Base-by-base conservation (phyloP, 192 early-diverging fungal species). In the Coemansia biformis region DNA sequence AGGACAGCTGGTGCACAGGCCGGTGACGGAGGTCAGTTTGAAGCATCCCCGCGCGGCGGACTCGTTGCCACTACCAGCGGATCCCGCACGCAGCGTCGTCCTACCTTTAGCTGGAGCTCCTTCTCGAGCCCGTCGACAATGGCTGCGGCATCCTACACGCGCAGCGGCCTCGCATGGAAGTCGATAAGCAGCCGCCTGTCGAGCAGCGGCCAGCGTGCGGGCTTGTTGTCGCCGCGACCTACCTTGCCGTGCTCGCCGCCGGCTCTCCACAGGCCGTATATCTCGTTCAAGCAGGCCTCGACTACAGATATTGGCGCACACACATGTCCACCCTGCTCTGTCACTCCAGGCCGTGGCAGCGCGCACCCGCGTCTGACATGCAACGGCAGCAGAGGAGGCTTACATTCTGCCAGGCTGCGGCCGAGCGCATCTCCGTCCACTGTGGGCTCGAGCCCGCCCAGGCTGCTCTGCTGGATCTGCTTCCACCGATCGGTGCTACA, bases 21-120 rank as follows among this genome's bases (percentile, higher is more conserved):
- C n/a, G n/a, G n/a, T n/a, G n/a, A n/a, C n/a, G n/a, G n/a, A n/a
- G n/a, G n/a, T n/a, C n/a, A n/a, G n/a, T n/a, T n/a, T n/a, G n/a
- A n/a, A n/a, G n/a, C n/a, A n/a, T n/a, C n/a, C n/a, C n/a, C n/a
- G n/a, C n/a, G n/a, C n/a, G n/a, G n/a, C n/a, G n/a, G 24, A 26
- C 24, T 26, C 24, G 24, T 5, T 2, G 24, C 24, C 6, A 6
- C 14, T 34, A 15, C 11, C 14, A 18, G 24, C 11, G n/a, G n/a
- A n/a, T n/a, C n/a, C n/a, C n/a, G n/a, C n/a, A n/a, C n/a, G 24
- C 24, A 5, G 24, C 24, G 24, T 6, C 3, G 6, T 6, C 3
- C 35, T 64, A 65, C 68, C 68, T 72, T 72, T 61, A 73, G 42
- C 19, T 73, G 69, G 7, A 57, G 29, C 19, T 73, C 69, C 38